Conservation (phyloP, 345 rosid genomes). For the Rhodamnia rubescens region DNA sequence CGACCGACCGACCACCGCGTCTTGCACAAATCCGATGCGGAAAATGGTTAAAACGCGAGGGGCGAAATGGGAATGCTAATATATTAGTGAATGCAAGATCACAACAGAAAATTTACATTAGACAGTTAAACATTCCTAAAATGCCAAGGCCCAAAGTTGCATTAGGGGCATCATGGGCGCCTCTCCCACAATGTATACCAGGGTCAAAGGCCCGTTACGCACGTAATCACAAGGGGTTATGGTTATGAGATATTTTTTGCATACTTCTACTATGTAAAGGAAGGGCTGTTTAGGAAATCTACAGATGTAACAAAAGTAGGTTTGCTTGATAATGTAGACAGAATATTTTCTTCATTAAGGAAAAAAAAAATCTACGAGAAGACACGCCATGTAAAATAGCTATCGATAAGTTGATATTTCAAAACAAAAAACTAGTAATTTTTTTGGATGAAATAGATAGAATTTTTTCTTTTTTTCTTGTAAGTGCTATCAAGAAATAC, state of each 20-base stretch:
- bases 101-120: neutral
- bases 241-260: neutral
- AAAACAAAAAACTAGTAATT: neutral
- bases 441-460: neutral
- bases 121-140: neutral
- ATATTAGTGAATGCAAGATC: neutral
- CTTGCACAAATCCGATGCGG: neutral
- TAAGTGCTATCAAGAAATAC: neutral
- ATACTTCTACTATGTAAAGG: neutral
- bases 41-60: too few relatives aligned
- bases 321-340: neutral
- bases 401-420: neutral
- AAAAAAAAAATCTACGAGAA: neutral
- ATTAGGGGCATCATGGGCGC: too few relatives aligned
- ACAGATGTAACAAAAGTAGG: neutral
- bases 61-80: neutral
- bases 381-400: neutral
- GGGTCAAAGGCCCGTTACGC: too few relatives aligned
- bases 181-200: too few relatives aligned
- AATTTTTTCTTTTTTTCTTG: neutral
- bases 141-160: neutral
- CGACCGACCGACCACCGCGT: rapidly evolving
- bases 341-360: neutral
- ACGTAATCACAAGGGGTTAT: neutral
- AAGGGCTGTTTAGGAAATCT: rapidly evolving